phyloP scores from a whole-genome alignment of 371 early-diverging fungal genomes.

The Rozella allomycis region DNA sequence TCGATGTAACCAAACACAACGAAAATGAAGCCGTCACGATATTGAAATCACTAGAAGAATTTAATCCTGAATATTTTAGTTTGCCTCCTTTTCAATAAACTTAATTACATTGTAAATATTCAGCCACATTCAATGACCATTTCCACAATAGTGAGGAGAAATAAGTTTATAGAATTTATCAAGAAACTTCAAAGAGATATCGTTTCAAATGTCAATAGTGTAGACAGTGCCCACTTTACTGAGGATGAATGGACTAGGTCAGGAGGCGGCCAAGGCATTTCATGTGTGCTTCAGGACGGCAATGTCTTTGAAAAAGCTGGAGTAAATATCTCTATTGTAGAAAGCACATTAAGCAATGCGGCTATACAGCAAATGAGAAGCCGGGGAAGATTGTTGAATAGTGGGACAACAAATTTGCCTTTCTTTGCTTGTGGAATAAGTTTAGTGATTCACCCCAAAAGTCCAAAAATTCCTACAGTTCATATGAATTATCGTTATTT shows the following conservation, averaged over 20 bases:
- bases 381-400: conserved; percentile 13
- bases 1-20: too few relatives aligned
- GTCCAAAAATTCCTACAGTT: conserved; percentile 83
- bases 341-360: conserved; percentile 44
- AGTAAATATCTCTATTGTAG: conserved; percentile 55
- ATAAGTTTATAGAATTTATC: too few relatives aligned
- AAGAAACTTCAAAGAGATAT: too few relatives aligned
- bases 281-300: conserved; percentile 75
- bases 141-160: too few relatives aligned
- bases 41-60: too few relatives aligned
- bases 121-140: too few relatives aligned
- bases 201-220: too few relatives aligned
- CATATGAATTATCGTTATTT: conserved; percentile 94
- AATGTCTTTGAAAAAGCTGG: conserved; percentile 87
- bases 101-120: too few relatives aligned
- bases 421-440: conserved; percentile 80
- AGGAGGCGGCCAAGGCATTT: conserved; percentile 63
- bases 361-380: conserved; percentile 53
- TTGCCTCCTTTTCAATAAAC: too few relatives aligned
- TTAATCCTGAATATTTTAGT: too few relatives aligned
- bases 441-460: conserved; percentile 79
- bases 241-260: conserved; percentile 1
- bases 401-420: conserved; percentile 6
- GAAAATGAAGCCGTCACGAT: too few relatives aligned
- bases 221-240: conserved; percentile 1